Percentiles rank a stretch among this genome's conserved stretches.
phyloP scores from a whole-genome alignment of 164 flowering plant species.

The Nymphaea thermarum region DNA sequence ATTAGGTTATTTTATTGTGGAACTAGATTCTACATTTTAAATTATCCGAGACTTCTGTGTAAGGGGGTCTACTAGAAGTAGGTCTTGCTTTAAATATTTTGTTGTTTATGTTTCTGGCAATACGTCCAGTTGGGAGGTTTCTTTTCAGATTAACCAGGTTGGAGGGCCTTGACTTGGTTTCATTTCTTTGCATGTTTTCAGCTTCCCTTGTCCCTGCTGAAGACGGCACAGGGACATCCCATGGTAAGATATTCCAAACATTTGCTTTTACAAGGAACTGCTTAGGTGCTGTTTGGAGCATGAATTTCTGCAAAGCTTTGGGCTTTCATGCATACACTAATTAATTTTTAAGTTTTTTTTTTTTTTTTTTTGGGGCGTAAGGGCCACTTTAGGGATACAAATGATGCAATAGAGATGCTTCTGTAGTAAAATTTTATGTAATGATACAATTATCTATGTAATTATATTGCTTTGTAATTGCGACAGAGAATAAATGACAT shows the following conservation, averaged over 20 bases:
- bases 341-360: too few relatives aligned
- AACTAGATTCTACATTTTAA: background rate
- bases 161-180: background rate
- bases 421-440: background rate
- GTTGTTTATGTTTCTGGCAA: background rate
- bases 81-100: too few relatives aligned
- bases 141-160: background rate
- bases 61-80: background rate
- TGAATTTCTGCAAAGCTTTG: background rate
- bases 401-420: too few relatives aligned
- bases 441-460: too few relatives aligned
- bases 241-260: slow-evolving; percentile 40
- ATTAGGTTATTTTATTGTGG: background rate
- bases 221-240: slow-evolving; percentile 94
- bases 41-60: background rate
- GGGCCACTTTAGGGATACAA: background rate
- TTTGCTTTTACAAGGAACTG: background rate
- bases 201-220: slow-evolving; percentile 88
- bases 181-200: slow-evolving; percentile 12
- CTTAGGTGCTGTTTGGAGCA: background rate
- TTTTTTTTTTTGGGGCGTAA: background rate
- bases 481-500: too few relatives aligned
- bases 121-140: background rate
- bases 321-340: too few relatives aligned
- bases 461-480: too few relatives aligned